These are phyloP conservation scores for Asterella californica DNA, from an alignment of 225 moss, liverwort and hornwort genomes.

Conservation along the genomic window DNA sequence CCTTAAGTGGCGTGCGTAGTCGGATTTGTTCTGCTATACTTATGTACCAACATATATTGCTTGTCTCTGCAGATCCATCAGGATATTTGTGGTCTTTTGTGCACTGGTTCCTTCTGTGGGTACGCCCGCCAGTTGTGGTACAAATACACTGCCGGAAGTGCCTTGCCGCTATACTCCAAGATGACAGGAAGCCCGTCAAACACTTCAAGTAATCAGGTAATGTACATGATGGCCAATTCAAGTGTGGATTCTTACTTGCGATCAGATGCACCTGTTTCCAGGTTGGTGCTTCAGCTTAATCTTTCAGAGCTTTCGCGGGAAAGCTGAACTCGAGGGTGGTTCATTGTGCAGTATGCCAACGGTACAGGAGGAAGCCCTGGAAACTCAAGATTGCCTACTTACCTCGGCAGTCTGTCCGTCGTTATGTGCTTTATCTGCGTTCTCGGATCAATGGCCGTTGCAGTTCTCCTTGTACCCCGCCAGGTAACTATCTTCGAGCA, in stretches of 20 bases:
- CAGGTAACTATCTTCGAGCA: slow-evolving; percentile 20
- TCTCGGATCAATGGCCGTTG: slow-evolving; percentile 24
- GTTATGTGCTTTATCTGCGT: slow-evolving; percentile 33
- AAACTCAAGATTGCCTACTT: slow-evolving; percentile 35
- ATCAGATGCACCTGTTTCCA: background rate
- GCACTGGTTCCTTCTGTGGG: slow-evolving; percentile 66
- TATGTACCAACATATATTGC: too few relatives aligned
- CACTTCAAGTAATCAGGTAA: slow-evolving; percentile 30
- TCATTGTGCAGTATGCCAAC: slow-evolving; percentile 28
- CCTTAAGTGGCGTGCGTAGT: too few relatives aligned
- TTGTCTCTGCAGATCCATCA: slow-evolving; percentile 57
- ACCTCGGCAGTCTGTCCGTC: slow-evolving; percentile 41
- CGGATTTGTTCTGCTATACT: too few relatives aligned
- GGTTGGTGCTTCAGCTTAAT: background rate
- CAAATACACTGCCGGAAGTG: slow-evolving; percentile 62
- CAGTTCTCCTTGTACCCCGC: slow-evolving; percentile 32
- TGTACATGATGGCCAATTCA: background rate
- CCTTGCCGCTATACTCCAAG: slow-evolving; percentile 63
- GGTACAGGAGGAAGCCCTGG: slow-evolving; percentile 29
- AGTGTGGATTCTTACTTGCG: background rate
- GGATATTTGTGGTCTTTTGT: slow-evolving; percentile 67
- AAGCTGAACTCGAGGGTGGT: background rate
- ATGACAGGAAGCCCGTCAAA: slow-evolving; percentile 39
- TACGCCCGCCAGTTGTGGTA: slow-evolving; percentile 86
- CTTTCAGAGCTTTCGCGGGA: background rate